Percentiles rank a stretch among this genome's conserved stretches.
Evolutionary conservation across 805 yeast genomes (phyloP).

Genomic region (Saccharomyces eubayanus): DNA sequence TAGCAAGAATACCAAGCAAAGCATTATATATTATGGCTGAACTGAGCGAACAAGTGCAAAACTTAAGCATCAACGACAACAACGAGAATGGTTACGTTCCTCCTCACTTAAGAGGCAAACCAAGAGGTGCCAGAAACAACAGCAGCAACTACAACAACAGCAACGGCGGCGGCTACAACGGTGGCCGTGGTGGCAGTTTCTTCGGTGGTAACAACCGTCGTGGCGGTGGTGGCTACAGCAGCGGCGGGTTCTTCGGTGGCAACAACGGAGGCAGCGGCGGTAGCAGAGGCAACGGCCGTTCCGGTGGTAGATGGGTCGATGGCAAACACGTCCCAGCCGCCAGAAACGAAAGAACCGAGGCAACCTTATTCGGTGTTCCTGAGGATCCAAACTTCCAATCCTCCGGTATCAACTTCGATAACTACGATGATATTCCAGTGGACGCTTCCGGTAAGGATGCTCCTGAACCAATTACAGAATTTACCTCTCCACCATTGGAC

Average conservation of each 20-base stretch:
- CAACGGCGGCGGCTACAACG: slow-evolving; percentile 28
- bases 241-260: slow-evolving; percentile 33
- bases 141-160: slow-evolving; percentile 28
- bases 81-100: slow-evolving; percentile 36
- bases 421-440: slow-evolving; percentile 97
- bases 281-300: slow-evolving; percentile 34
- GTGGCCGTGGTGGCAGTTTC: slow-evolving; percentile 28
- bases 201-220: slow-evolving; percentile 26
- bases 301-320: slow-evolving; percentile 69
- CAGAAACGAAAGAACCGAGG: slow-evolving; percentile 59
- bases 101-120: slow-evolving; percentile 38
- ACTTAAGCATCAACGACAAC: slow-evolving; percentile 40
- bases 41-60: slow-evolving; percentile 48
- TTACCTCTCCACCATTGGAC: slow-evolving; percentile 90
- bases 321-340: slow-evolving; percentile 85
- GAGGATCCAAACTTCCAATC: slow-evolving; percentile 63
- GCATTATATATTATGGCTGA: slow-evolving; percentile 42
- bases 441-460: slow-evolving; percentile 93
- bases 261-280: slow-evolving; percentile 38
- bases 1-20: neutral
- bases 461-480: slow-evolving; percentile 85
- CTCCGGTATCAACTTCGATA: slow-evolving; percentile 96
- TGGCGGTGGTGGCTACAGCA: slow-evolving; percentile 31
- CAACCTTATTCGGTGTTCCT: slow-evolving; percentile 76
- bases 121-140: slow-evolving; percentile 9